A percentile compares a stretch with the other conserved stretches of the same genome.
Evolutionary conservation across 2,329 filamentous ascomycete species (phyloP).

Genomic region (Cucurbitaria berberidis): DNA sequence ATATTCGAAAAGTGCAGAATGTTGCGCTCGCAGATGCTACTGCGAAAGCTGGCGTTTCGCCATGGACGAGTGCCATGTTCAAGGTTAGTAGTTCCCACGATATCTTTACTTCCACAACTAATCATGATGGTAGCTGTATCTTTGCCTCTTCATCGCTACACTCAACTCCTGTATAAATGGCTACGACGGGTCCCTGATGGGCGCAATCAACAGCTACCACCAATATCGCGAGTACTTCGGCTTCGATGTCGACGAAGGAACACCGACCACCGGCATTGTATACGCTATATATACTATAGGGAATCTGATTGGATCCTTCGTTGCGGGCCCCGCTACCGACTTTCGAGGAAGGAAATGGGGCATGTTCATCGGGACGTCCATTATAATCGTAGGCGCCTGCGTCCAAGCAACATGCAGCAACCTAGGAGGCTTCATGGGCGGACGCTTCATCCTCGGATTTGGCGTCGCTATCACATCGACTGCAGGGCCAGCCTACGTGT

Average conservation of each 20-base stretch:
- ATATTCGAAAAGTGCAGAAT: conserved; percentile 48
- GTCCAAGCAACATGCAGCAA: conserved; percentile 57
- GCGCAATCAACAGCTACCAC: conserved; percentile 55
- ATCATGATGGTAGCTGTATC: conserved; percentile 46
- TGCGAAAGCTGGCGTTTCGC: conserved; percentile 52
- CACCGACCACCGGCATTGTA: conserved; percentile 55
- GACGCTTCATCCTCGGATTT: conserved; percentile 68
- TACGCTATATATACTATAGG: conserved; percentile 58
- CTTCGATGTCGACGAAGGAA: conserved; percentile 49
- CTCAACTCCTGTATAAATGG: conserved; percentile 57
- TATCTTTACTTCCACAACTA: not conserved
- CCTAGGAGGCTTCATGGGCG: conserved; percentile 62
- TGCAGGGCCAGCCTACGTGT: conserved; percentile 68
- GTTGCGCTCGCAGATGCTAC: conserved; percentile 54
- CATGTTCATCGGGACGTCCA: conserved; percentile 62
- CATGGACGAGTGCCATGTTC: conserved; percentile 54
- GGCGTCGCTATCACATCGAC: conserved; percentile 66
- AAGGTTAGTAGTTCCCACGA: conserved; percentile 38
- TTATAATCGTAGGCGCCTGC: conserved; percentile 60
- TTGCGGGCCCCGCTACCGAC: conserved; percentile 53
- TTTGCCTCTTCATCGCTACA: conserved; percentile 51
- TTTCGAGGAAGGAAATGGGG: conserved; percentile 52
- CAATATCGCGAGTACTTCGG: conserved; percentile 55
- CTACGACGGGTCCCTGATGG: conserved; percentile 59
- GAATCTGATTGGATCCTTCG: conserved; percentile 53